These are phyloP conservation scores for Zygnema cylindricum DNA, from an alignment of 139 green algal species.

Conservation along the genomic window DNA sequence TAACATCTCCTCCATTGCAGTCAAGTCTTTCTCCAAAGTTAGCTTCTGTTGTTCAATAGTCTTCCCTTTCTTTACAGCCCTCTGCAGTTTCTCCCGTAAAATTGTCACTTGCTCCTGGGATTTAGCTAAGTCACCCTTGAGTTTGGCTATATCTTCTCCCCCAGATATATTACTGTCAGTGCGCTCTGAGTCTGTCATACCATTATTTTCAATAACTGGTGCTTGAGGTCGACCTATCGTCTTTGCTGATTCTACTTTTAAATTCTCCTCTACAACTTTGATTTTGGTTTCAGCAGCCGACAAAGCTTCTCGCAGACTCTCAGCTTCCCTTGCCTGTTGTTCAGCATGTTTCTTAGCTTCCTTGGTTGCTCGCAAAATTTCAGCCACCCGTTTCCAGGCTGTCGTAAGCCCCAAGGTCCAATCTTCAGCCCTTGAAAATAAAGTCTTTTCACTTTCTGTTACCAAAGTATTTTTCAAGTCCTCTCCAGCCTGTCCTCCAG, in stretches of 20 bases:
- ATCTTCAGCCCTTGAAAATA: too few relatives aligned
- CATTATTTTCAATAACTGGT: too few relatives aligned
- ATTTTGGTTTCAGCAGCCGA: not conserved
- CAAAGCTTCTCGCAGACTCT: not conserved
- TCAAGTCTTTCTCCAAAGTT: conserved; percentile 41
- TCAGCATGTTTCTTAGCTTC: conserved; percentile 12
- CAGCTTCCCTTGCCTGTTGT: not conserved
- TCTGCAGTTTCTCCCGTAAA: conserved; percentile 52
- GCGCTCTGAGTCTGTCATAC: too few relatives aligned
- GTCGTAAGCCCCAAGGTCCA: too few relatives aligned
- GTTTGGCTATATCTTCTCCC: not conserved
- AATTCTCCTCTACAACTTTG: too few relatives aligned
- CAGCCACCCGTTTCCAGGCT: too few relatives aligned
- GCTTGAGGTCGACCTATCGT: too few relatives aligned
- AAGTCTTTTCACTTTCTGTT: too few relatives aligned
- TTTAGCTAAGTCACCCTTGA: conserved; percentile 11
- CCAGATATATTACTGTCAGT: too few relatives aligned
- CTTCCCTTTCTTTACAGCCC: conserved; percentile 53
- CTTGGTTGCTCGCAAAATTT: not conserved
- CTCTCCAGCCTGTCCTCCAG: not conserved
- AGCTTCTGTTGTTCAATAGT: conserved; percentile 53
- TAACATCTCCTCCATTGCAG: conserved; percentile 13
- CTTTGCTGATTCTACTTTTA: too few relatives aligned
- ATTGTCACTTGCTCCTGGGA: conserved; percentile 32
- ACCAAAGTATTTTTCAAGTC: too few relatives aligned